A percentile compares a stretch with the other conserved stretches of the same genome.
Conservation (phyloP, 257 asterid genomes). For the Paulownia fortunei region DNA sequence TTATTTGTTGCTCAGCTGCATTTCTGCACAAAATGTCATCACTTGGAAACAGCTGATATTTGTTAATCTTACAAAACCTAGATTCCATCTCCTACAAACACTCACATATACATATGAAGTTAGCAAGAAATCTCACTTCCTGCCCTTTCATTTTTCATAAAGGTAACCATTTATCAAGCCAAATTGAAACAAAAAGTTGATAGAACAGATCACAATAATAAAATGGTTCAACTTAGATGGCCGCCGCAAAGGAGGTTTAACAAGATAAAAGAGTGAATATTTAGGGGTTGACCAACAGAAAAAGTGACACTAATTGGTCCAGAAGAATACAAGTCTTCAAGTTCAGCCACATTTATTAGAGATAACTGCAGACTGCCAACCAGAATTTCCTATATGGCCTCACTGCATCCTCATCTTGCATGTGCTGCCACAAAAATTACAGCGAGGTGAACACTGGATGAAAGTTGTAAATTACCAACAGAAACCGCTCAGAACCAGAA, state of each 20-base stretch:
- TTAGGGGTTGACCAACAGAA: slow-evolving; percentile 20
- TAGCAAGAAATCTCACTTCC: not conserved
- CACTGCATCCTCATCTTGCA: slow-evolving; percentile 96
- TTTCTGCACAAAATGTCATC: too few species aligned
- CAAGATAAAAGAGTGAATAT: not conserved
- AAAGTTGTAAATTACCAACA: not conserved
- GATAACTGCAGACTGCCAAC: slow-evolving; percentile 26
- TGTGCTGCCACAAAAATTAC: slow-evolving; percentile 63
- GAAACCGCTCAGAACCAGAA: not conserved
- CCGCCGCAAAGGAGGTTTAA: slow-evolving; percentile 11
- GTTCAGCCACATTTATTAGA: slow-evolving; percentile 47
- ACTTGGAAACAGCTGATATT: too few species aligned
- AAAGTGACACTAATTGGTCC: slow-evolving; percentile 19
- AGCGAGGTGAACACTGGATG: slow-evolving; percentile 19
- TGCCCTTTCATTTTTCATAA: not conserved
- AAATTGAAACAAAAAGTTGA: not conserved
- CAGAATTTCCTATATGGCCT: slow-evolving; percentile 75
- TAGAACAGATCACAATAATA: slow-evolving; percentile 5
- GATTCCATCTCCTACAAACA: too few species aligned
- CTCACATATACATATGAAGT: too few species aligned
- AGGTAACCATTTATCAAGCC: not conserved
- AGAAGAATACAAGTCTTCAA: slow-evolving; percentile 29
- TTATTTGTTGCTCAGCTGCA: too few species aligned
- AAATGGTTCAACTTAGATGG: not conserved
- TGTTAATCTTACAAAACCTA: too few species aligned